phyloP scores from a whole-genome alignment of 495 filamentous ascomycete genomes.

The Hypomontagnella monticulosa region DNA sequence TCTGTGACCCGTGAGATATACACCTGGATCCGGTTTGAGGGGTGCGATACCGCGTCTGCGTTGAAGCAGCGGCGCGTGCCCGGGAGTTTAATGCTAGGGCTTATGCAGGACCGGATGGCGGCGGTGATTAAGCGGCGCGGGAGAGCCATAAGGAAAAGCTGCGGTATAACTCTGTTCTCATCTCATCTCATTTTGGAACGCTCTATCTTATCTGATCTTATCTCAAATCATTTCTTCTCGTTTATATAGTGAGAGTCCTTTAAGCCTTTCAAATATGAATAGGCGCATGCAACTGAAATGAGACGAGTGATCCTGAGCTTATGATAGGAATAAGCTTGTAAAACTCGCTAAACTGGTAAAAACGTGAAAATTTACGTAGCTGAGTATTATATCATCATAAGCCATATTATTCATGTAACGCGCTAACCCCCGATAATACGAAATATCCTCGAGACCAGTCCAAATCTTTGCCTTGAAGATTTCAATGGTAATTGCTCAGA shows the following conservation, averaged over 20 bases:
- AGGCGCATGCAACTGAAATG: too few species aligned
- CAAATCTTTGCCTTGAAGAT: too few species aligned
- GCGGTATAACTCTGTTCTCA: background rate
- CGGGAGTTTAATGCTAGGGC: background rate
- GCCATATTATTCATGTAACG: too few species aligned
- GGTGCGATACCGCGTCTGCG: slow-evolving; percentile 34
- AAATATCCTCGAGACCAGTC: too few species aligned
- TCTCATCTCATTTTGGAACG: slow-evolving; percentile 1
- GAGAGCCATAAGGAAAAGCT: slow-evolving; percentile 28
- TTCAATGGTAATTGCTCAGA: too few species aligned
- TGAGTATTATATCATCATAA: too few species aligned
- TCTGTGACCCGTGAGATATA: slow-evolving; percentile 79
- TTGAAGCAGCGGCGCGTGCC: slow-evolving; percentile 34
- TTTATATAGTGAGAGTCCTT: background rate
- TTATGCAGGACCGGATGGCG: slow-evolving; percentile 11
- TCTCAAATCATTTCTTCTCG: background rate
- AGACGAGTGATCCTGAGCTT: too few species aligned
- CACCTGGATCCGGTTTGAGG: slow-evolving; percentile 59
- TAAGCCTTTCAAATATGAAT: too few species aligned
- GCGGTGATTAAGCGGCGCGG: slow-evolving; percentile 24
- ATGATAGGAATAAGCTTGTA: too few species aligned
- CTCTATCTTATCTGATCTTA: background rate
- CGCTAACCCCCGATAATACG: too few species aligned
- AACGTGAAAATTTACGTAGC: too few species aligned
- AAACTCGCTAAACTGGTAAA: too few species aligned